Evolutionary conservation across 2,329 filamentous ascomycete genomes (phyloP), one percentile per base, ranked within the genome.

Genomic region (Xylaria sp.): DNA sequence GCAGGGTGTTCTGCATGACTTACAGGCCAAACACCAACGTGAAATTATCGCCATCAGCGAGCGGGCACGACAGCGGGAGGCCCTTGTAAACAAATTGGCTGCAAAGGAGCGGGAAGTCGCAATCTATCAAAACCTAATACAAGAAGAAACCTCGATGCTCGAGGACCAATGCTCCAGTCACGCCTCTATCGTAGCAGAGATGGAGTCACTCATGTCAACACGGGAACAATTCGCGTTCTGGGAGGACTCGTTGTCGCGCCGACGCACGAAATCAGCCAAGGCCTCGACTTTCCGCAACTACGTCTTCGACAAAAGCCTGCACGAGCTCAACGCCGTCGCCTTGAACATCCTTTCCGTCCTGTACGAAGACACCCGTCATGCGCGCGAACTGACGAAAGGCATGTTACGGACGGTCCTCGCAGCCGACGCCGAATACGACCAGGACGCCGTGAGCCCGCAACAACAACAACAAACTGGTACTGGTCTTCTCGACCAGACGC

Each of bases 321-420:
- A 71, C 10, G 75, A 79, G 63, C 72, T 80, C 2, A 80, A 80
- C 65, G 59, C 51, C 8, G 66, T 77, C 1, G 70, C 76, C 8
- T 67, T 68, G 5, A 69, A 75, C 59, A 75, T 79, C 60, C 65
- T 80, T n/a, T 66, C 74, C 21, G 67, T 74, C 44, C 68, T 80
- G 35, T 79, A 76, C 69, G 70, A 76, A 16, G 74, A 78, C 35
- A 75, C 75, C 16, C 73, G 71, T 18, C 73, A 78, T 57, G 73
- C 72, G 27, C 71, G 54, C 5, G 71, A 67, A 42, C 66, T 75
- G 68, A 74, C 72, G 8, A 73, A 67, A 0, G 72, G 77, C 2
- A 75, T 77, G 65, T 60, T 79, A 16, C 66, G 70, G 21, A 71
- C 74, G 0, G 68, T 78, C 13, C 71, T 75, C 48, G 50, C 69